Evolutionary conservation across 129 eudicot genomes (phyloP).

Genomic region (Kitagawia praeruptora): DNA sequence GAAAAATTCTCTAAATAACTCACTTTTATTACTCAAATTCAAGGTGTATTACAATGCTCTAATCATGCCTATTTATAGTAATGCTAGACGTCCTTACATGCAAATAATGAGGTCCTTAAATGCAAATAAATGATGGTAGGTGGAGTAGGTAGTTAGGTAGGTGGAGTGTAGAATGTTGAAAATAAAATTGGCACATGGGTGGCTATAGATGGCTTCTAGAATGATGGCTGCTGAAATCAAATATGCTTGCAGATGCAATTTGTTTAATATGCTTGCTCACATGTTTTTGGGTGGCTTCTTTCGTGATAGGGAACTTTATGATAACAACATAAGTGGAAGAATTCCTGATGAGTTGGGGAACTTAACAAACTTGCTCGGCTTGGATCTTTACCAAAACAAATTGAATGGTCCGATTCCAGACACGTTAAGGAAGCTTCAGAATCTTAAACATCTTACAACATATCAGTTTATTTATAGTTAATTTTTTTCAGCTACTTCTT

Average conservation of each 20-base stretch:
- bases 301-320: slow-evolving; percentile 58
- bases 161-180: no score
- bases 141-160: no score
- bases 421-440: slow-evolving; percentile 48
- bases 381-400: slow-evolving; percentile 65
- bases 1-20: no score
- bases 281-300: slow-evolving; percentile 11
- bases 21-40: no score
- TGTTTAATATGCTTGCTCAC: slow-evolving; percentile 5
- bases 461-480: not conserved
- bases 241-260: not conserved
- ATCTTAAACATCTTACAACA: not conserved
- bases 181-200: no score
- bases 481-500: not conserved
- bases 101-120: no score
- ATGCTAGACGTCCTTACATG: no score
- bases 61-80: no score
- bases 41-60: no score
- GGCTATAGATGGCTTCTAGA: no score
- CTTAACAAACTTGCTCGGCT: slow-evolving; percentile 53
- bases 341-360: slow-evolving; percentile 70
- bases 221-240: no score
- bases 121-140: no score
- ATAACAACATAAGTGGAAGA: slow-evolving; percentile 58
- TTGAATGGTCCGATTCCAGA: slow-evolving; percentile 52